These are phyloP conservation scores for Thuidium tamariscinum DNA, from an alignment of 225 moss, liverwort and hornwort genomes.

Conservation along the genomic window DNA sequence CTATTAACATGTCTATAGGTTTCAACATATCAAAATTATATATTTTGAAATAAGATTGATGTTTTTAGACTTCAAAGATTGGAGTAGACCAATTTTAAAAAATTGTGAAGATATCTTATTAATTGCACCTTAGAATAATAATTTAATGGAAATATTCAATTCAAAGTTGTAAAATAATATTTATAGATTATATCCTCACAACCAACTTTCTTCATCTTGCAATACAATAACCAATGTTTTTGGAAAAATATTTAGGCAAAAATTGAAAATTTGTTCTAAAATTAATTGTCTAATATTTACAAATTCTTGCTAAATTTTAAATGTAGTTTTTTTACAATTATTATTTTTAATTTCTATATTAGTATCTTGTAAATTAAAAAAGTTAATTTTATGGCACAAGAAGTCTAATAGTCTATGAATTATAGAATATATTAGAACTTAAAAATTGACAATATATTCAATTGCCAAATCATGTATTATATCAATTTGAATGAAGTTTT, in stretches of 20 bases:
- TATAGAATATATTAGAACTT: neutral
- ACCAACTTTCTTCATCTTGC: neutral
- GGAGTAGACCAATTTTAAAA: neutral
- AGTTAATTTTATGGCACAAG: neutral
- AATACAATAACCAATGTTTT: neutral
- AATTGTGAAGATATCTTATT: neutral
- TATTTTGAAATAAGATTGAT: neutral
- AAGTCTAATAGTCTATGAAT: neutral
- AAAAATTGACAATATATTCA: neutral
- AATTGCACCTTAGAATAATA: neutral
- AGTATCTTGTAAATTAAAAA: neutral
- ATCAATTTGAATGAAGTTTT: neutral
- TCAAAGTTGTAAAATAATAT: neutral
- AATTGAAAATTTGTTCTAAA: neutral
- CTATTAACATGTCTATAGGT: no score
- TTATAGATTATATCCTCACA: neutral
- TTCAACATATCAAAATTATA: neutral
- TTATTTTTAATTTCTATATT: neutral
- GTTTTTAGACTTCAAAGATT: neutral
- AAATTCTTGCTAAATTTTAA: neutral
- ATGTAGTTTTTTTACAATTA: neutral
- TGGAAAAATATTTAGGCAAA: neutral
- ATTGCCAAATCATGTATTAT: neutral
- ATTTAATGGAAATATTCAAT: neutral
- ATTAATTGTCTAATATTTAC: neutral